These are phyloP conservation scores for Clohesyomyces aquaticus DNA, from an alignment of 495 filamentous ascomycete genomes.

Conservation along the genomic window DNA sequence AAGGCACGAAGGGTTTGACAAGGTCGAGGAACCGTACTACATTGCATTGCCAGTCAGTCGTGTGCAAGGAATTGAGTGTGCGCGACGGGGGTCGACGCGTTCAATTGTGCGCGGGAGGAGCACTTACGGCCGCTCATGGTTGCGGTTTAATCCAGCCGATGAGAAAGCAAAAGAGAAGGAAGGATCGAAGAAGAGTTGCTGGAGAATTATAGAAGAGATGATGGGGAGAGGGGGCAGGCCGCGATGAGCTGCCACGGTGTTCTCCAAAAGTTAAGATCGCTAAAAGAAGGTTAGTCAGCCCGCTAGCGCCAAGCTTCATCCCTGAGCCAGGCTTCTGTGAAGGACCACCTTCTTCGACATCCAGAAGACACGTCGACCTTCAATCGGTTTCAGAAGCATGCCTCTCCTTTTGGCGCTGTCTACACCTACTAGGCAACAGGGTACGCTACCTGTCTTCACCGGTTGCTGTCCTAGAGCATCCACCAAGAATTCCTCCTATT, in stretches of 20 bases:
- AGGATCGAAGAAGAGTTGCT: constrained; percentile 21
- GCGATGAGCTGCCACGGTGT: constrained; percentile 5
- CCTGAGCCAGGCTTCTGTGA: constrained; percentile 15
- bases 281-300: constrained; percentile 6
- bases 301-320: constrained; percentile 19
- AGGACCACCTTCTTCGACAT: constrained; percentile 9
- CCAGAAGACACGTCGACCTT: constrained; percentile 9
- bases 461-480: too few species aligned
- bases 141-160: constrained; percentile 41
- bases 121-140: constrained; percentile 64
- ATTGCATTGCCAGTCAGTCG: constrained; percentile 37
- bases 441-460: too few species aligned
- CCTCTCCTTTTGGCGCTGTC: neutral
- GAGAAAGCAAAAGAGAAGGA: constrained; percentile 32
- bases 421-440: too few species aligned
- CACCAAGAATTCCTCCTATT: too few species aligned
- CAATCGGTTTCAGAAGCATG: neutral
- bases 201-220: neutral
- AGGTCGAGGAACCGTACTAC: constrained; percentile 98
- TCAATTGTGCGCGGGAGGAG: constrained; percentile 24
- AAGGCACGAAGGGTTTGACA: constrained; percentile 98
- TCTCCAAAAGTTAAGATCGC: neutral
- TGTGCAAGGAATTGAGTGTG: constrained; percentile 11
- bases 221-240: constrained; percentile 16
- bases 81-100: constrained; percentile 7